Evolutionary conservation across 371 early-diverging fungal genomes (phyloP), one percentile per base, ranked within the genome.

Genomic region (Hamiltosporidium magnivora): DNA sequence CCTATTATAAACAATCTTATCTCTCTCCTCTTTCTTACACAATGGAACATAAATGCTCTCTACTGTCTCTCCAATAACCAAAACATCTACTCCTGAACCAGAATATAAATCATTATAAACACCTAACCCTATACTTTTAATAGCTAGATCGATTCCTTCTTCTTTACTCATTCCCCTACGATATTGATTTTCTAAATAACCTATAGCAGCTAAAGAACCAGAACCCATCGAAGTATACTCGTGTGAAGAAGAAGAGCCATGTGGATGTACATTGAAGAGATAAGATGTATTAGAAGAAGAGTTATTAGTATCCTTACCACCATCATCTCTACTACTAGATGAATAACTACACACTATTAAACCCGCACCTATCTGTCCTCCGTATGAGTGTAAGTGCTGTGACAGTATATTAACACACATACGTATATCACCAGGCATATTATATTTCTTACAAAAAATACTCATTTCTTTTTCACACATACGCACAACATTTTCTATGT

Each of bases 51-150:
- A 25, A 25, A 25, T 25, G 25, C 25, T 25, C 25, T 25, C 25
- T 25, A 25, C 25, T 25, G 25, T 25, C 25, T 25, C 25, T 25
- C 25, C 25, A 25, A 25, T 25, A 49, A 49, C 49, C 6, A 6
- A 49, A 6, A 78, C 62, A 69, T 82, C 79, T 54, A 82, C 68
- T 52, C 78, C 75, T 3, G 78, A 74, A 43, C 82, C 82, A 65
- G 78, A 78, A 67, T 79, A 82, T 14, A 82, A 67, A 69, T 82
- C 82, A 64, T 82, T 82, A 8, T 66, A 36, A 12, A 82, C 76
- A 6, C 82, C 82, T 58, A 80, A 80, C 58, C 76, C 60, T 11
- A 82, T 70, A 11, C 77, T 80, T 49, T 63, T 58, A 38, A 52
- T 59, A 38, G 71, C 82, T 14, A 82, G 71, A 39, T 63, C 64